Evolutionary conservation across 2,329 filamentous ascomycete species (phyloP).

Genomic region (Pestalotiopsis sp.): DNA sequence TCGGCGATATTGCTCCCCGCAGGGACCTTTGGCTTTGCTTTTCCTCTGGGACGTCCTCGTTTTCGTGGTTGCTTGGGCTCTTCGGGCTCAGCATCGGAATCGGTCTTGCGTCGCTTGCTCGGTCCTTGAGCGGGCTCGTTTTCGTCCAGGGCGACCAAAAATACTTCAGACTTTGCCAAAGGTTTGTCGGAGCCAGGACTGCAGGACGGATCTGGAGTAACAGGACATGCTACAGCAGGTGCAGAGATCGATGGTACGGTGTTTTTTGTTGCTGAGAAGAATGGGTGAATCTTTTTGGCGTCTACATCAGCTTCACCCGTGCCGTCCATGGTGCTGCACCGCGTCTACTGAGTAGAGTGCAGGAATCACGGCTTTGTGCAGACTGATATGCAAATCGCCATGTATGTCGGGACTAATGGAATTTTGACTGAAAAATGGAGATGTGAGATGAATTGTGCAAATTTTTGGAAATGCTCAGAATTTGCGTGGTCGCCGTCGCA

Average conservation of each 20-base stretch:
- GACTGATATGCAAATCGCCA: neutral
- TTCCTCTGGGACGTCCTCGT: conserved; percentile 13
- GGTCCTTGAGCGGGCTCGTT: conserved; percentile 28
- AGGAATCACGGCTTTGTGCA: neutral
- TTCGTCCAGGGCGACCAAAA: conserved; percentile 25
- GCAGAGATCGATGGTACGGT: conserved; percentile 15
- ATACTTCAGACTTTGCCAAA: conserved; percentile 10
- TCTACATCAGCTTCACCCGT: conserved; percentile 27
- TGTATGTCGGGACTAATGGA: neutral
- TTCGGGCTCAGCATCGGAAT: conserved; percentile 24
- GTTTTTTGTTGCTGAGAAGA: conserved; percentile 43
- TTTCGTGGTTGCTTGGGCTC: conserved; percentile 16
- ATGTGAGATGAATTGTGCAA: too few species aligned
- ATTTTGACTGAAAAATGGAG: too few species aligned
- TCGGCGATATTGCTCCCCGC: conserved; percentile 17
- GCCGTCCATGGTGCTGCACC: conserved; percentile 45
- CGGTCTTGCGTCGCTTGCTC: conserved; percentile 47
- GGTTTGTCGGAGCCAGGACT: conserved; percentile 27
- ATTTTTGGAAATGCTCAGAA: too few species aligned
- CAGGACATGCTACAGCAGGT: conserved; percentile 20
- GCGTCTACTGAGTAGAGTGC: neutral
- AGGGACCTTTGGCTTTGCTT: conserved; percentile 17
- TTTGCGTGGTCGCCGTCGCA: neutral
- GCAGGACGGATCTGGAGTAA: conserved; percentile 33
- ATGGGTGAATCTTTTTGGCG: conserved; percentile 55